A percentile compares a stretch with the other conserved stretches of the same genome.
phyloP scores from a whole-genome alignment of 768 basidiomycete genomes.

The Lentinus tigrinus region DNA sequence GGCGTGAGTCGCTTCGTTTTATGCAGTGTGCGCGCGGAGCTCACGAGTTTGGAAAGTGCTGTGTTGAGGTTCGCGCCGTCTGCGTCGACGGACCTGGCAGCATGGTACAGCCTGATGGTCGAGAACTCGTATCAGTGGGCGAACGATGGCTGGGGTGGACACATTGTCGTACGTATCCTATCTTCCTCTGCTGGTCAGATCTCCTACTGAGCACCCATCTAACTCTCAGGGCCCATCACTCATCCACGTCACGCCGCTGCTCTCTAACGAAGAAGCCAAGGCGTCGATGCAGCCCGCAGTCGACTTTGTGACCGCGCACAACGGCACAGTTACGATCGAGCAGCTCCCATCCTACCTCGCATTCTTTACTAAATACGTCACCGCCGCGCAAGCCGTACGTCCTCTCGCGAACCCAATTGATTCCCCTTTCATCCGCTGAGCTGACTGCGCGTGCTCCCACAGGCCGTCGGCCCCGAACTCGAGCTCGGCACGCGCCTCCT shows the following conservation, averaged over 20 bases:
- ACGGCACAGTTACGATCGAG: conserved; percentile 31
- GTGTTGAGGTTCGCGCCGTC: conserved; percentile 26
- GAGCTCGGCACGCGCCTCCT: conserved; percentile 30
- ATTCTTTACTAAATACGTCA: conserved; percentile 34
- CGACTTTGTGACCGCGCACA: conserved; percentile 28
- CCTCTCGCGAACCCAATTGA: too few relatives aligned
- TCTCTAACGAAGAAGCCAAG: conserved; percentile 36
- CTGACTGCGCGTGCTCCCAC: background rate
- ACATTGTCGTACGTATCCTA: conserved; percentile 34
- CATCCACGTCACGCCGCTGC: conserved; percentile 43
- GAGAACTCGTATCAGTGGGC: conserved; percentile 33
- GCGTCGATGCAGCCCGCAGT: conserved; percentile 35
- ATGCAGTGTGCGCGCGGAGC: background rate
- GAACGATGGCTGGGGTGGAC: conserved; percentile 38
- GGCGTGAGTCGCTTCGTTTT: conserved; percentile 20
- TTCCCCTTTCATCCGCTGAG: background rate
- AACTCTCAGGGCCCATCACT: conserved; percentile 22
- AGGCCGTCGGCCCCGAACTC: conserved; percentile 27
- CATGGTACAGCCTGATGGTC: conserved; percentile 30
- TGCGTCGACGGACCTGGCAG: conserved; percentile 15
- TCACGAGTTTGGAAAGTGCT: conserved; percentile 19
- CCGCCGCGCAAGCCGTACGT: conserved; percentile 25
- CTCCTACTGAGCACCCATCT: too few relatives aligned
- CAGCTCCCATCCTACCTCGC: conserved; percentile 31
- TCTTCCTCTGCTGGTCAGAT: background rate